These are phyloP conservation scores for Geotrichum fermentans DNA, from an alignment of 1,139 yeast genomes.

Conservation along the genomic window DNA sequence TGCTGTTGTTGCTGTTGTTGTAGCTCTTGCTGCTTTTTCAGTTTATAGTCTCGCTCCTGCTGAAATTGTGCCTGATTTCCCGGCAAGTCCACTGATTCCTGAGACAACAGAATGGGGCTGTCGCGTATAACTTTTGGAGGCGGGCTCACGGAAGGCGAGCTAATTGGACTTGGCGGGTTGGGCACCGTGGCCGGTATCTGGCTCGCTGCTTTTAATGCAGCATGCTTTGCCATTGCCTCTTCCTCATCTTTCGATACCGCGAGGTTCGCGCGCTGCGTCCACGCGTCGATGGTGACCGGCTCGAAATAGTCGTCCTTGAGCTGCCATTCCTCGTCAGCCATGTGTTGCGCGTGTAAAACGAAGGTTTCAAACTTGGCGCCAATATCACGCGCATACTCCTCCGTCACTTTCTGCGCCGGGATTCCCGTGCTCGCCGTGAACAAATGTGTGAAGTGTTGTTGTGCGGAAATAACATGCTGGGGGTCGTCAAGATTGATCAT, in stretches of 20 bases:
- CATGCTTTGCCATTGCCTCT: neutral
- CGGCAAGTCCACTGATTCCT: neutral
- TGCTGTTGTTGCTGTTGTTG: no score
- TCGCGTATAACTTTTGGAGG: neutral
- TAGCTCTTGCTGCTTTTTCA: neutral
- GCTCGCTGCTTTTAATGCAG: neutral
- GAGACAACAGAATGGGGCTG: neutral
- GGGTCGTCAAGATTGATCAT: slow-evolving; percentile 4
- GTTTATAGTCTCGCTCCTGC: neutral
- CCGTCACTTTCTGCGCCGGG: neutral
- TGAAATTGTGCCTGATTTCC: slow-evolving; percentile 8
- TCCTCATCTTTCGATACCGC: no score
- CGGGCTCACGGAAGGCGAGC: no score
- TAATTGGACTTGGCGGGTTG: no score
- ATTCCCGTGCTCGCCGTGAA: slow-evolving; percentile 1
- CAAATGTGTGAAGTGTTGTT: neutral
- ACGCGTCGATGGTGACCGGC: no score
- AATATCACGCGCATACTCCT: neutral
- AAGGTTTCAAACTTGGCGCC: neutral
- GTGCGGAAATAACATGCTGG: neutral
- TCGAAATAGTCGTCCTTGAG: no score
- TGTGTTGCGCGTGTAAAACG: no score
- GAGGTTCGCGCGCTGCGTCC: no score
- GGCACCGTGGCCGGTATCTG: no score
- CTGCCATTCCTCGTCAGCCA: no score